These are phyloP conservation scores for Nannizzia gypsea DNA, from an alignment of 2,329 filamentous ascomycete genomes.

Conservation along the genomic window DNA sequence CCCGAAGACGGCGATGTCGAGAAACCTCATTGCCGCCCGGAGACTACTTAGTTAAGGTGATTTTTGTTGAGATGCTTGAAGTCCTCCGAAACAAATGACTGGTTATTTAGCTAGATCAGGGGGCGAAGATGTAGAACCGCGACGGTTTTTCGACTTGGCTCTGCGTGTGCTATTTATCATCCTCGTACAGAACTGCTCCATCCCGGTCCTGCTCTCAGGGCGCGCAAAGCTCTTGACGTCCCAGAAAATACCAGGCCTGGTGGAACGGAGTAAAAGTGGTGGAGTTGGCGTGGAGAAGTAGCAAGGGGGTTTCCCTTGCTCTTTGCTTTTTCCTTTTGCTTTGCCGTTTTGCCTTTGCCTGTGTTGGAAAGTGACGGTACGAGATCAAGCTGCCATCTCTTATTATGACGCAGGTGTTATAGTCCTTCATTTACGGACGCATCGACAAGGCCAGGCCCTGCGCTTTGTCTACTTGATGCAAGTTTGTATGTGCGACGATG, in stretches of 20 bases:
- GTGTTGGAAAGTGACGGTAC: not conserved
- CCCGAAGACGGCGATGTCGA: not conserved
- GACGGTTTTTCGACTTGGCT: not conserved
- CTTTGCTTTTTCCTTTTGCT: not conserved
- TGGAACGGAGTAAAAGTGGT: not conserved
- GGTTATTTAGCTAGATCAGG: not conserved
- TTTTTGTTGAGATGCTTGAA: not conserved
- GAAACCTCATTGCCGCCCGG: not conserved
- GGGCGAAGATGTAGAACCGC: not conserved
- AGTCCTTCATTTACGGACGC: not conserved
- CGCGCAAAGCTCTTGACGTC: not conserved
- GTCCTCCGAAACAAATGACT: not conserved
- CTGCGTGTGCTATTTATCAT: not conserved
- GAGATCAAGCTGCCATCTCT: no score
- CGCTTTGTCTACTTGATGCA: constrained; percentile 3
- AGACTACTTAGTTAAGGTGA: no score
- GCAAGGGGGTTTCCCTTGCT: not conserved
- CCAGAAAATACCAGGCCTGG: not conserved
- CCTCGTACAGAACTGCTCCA: not conserved
- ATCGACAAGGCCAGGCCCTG: not conserved
- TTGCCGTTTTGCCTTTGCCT: not conserved
- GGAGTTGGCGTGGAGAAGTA: not conserved
- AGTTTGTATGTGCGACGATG: not conserved
- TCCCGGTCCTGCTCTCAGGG: not conserved
- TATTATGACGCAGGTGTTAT: not conserved